Evolutionary conservation across 148 eudicot genomes (phyloP), one percentile per base, ranked within the genome.

Genomic region (Camellia granthamiana): DNA sequence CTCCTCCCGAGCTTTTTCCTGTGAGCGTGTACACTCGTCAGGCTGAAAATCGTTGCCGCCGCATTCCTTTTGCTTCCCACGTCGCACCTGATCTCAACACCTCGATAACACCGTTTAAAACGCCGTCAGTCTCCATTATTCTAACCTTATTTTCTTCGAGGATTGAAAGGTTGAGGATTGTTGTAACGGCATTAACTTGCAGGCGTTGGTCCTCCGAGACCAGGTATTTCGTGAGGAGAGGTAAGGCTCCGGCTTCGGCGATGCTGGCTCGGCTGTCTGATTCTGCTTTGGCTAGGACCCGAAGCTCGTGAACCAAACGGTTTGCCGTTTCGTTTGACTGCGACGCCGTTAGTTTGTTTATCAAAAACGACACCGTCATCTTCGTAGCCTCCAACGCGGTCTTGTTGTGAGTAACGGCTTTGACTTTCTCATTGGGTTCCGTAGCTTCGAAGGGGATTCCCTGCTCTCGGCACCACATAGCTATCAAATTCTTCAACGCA

Each of bases 1-100:
- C 88, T 95, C 56, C 82, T 86, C 18, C 94, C 98, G 0, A 95
- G 83, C 80, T 77, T 87, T 76, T 87, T 91, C 61, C 91, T 67
- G 72, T 89, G 88, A 0, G 86, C 84, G 55, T 88, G 89, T 52
- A 93, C 86, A 2, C 88, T 90, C 0, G 92, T 85, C 56, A 95
- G 69, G 83, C 97, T 95, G 81, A 90, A 93, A 7, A 95, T 69
- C 10, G 98, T 88, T 0, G 97, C 97, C 0, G 98, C 98, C 11
- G 98, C 98, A 75, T 95, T 95, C 91, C 97, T 82, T 93, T 95
- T 13, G 98, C 97, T 82, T 95, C 98, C 97, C 97, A 93, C 11
- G 94, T 88, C 43, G 90, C 90, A 49, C 97, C 98, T 2, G 90
- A 87, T 13, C 91, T 90, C 14, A 95, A 76, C 69, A 90, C 97